Percentiles rank a stretch among this genome's conserved stretches.
phyloP scores from a whole-genome alignment of 805 yeast genomes.

The Starmerella potacharoeniae region DNA sequence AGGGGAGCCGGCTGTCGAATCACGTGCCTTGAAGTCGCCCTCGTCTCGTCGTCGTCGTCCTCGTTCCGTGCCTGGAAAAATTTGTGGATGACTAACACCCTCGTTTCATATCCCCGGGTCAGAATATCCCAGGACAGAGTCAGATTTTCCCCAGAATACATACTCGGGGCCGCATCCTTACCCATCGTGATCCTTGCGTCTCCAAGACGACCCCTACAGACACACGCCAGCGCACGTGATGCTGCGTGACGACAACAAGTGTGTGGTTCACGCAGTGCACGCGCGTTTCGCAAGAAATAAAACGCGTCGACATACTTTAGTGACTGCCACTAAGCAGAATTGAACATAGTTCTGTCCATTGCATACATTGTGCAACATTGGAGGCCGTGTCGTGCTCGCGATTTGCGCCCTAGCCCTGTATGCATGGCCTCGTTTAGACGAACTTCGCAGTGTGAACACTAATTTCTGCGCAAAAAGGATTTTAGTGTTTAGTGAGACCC shows the following conservation, averaged over 20 bases:
- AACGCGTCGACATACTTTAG: neutral
- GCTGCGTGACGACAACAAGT: neutral
- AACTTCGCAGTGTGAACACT: neutral
- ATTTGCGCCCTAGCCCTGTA: neutral
- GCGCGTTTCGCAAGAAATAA: neutral
- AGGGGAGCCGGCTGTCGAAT: no score
- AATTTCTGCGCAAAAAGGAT: neutral
- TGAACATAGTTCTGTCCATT: neutral
- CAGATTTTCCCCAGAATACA: neutral
- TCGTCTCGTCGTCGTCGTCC: no score
- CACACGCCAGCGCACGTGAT: neutral
- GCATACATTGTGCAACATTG: constrained; percentile 1
- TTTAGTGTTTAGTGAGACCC: neutral
- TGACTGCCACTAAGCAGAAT: neutral
- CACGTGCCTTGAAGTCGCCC: no score
- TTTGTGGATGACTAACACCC: neutral
- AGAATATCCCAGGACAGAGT: neutral
- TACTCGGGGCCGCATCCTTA: neutral
- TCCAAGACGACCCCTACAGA: neutral
- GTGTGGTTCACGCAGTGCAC: neutral
- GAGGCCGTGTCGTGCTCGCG: neutral
- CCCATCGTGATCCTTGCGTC: neutral
- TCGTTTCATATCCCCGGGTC: neutral
- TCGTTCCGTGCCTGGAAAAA: neutral
- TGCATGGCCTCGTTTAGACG: neutral